Conservation (phyloP, 2,329 filamentous ascomycete species). For the Calonectria henricotiae region DNA sequence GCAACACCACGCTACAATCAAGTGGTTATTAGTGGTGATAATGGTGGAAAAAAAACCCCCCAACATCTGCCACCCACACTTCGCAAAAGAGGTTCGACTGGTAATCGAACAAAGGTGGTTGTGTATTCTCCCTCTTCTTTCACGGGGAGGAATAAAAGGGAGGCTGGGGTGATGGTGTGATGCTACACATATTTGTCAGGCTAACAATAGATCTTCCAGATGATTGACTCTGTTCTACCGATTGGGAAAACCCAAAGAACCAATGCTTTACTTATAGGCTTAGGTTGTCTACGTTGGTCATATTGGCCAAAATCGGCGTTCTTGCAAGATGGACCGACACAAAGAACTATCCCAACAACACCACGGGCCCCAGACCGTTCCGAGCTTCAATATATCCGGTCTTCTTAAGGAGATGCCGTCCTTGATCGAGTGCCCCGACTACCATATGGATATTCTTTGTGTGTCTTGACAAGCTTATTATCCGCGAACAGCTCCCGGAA, state of each 20-base stretch:
- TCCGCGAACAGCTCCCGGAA: constrained; percentile 31
- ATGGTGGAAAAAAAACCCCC: background rate
- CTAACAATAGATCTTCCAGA: constrained; percentile 41
- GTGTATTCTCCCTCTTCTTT: too few relatives aligned
- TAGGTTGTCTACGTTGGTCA: background rate
- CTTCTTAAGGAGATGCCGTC: background rate
- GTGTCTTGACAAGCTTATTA: constrained; percentile 48
- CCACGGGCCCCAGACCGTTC: constrained; percentile 34
- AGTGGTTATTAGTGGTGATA: background rate
- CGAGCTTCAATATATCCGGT: constrained; percentile 40
- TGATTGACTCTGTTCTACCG: background rate
- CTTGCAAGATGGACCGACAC: constrained; percentile 28
- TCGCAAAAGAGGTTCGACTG: background rate
- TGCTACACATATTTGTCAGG: constrained; percentile 32
- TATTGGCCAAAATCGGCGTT: constrained; percentile 34
- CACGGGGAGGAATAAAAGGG: background rate
- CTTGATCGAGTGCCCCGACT: background rate
- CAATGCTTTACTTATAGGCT: constrained; percentile 24
- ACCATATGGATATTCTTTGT: constrained; percentile 43
- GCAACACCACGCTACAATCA: constrained; percentile 26
- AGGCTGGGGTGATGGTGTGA: constrained; percentile 6
- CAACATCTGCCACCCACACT: background rate
- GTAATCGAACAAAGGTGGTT: background rate
- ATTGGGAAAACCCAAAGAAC: constrained; percentile 42
- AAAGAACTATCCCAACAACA: constrained; percentile 43